Conservation (phyloP, 192 early-diverging fungal species). For the Backusella psychrophila region DNA sequence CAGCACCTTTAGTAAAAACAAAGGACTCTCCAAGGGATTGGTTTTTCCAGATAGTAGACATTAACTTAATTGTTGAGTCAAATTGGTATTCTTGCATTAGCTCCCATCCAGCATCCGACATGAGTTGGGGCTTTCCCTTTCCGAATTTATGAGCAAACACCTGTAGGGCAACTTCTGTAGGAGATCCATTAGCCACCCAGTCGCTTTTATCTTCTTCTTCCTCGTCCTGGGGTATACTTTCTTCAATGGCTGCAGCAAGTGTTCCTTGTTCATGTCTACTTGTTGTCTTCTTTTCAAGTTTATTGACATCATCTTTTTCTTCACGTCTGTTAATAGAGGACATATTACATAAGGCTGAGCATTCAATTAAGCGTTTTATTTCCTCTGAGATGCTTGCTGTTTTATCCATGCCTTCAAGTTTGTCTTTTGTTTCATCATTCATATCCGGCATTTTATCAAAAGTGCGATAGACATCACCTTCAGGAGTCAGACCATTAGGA, state of each 20-base stretch:
- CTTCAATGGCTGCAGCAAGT: background rate
- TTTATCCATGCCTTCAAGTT: background rate
- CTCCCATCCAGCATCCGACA: constrained; percentile 36
- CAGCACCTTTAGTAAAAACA: constrained; percentile 87
- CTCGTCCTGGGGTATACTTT: background rate
- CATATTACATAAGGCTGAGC: constrained; percentile 84
- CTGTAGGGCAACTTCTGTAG: constrained; percentile 93
- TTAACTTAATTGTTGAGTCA: constrained; percentile 81
- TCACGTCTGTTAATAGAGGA: constrained; percentile 52
- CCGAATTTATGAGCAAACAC: constrained; percentile 80
- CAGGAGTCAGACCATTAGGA: constrained; percentile 56
- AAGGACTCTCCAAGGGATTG: constrained; percentile 11
- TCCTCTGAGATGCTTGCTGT: background rate
- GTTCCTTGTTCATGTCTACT: background rate
- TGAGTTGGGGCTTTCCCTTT: constrained; percentile 68
- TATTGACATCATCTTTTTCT: background rate
- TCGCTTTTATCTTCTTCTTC: constrained; percentile 32
- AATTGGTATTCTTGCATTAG: constrained; percentile 65
- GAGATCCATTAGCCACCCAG: constrained; percentile 84
- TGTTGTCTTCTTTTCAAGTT: background rate
- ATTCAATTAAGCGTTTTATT: constrained; percentile 45
- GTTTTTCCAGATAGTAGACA: constrained; percentile 74
- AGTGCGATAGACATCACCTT: constrained; percentile 43
- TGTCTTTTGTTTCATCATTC: background rate
- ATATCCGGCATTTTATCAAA: background rate